phyloP scores from a whole-genome alignment of 129 eudicot species.

The Deinandra increscens region DNA sequence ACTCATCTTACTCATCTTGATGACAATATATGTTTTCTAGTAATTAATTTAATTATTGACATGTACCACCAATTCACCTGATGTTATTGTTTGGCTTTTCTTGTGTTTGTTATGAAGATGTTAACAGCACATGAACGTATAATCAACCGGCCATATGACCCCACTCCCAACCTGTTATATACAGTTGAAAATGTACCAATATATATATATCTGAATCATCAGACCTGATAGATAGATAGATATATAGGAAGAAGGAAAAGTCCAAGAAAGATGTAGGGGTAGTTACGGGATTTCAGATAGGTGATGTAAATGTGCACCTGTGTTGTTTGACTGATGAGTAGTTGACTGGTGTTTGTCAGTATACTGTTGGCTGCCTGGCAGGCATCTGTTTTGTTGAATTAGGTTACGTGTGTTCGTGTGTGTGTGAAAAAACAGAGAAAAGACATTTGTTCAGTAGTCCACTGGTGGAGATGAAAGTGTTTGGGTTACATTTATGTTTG shows the following conservation, averaged over 20 bases:
- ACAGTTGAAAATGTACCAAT: constrained; percentile 29
- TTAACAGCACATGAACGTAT: constrained; percentile 29
- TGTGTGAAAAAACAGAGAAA: constrained; percentile 31
- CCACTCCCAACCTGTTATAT: constrained; percentile 7
- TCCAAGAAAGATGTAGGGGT: constrained; percentile 37
- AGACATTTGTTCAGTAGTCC: constrained; percentile 28
- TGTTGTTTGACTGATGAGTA: constrained; percentile 34
- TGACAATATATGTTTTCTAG: too few relatives aligned
- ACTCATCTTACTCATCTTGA: too few relatives aligned
- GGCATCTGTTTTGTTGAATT: constrained; percentile 21
- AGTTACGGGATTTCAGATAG: constrained; percentile 30
- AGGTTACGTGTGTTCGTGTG: constrained; percentile 39
- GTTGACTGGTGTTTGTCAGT: constrained; percentile 42
- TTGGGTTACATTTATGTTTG: constrained; percentile 44
- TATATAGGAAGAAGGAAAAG: constrained; percentile 6
- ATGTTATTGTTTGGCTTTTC: constrained; percentile 32
- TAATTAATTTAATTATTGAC: too few relatives aligned
- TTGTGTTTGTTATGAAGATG: constrained; percentile 33
- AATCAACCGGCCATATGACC: constrained; percentile 21
- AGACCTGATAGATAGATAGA: too few relatives aligned
- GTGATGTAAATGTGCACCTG: constrained; percentile 25
- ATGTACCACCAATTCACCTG: constrained; percentile 18
- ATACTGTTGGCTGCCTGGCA: constrained; percentile 20
- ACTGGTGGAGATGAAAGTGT: constrained; percentile 41
- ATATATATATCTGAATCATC: constrained; percentile 9